Evolutionary conservation across 805 yeast species (phyloP), one percentile per base, ranked within the genome.

Genomic region (Candida schatavii): DNA sequence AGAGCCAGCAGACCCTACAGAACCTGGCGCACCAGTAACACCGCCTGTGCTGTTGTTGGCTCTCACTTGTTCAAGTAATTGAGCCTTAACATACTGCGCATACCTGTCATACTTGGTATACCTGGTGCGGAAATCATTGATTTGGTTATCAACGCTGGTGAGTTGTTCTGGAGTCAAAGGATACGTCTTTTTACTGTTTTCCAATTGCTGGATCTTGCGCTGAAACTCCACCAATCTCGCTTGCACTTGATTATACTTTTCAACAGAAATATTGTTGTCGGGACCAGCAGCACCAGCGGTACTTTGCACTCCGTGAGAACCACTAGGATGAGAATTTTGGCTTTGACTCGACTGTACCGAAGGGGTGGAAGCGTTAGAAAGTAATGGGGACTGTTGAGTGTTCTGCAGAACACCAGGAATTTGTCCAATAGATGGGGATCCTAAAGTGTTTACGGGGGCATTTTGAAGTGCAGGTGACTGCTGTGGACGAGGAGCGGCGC

Each of bases 61-160:
- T 21, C 48, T 52, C 4, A 61, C 65, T 50, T 58, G 66, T 34
- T 62, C 67, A 34, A 65, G 52, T 40, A 72, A 57, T 50, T 68
- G 72, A 40, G 66, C 62, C 33, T 66, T 62, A 67, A 78, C 62
- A 48, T 70, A 73, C 25, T 67, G 55, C 1, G 81, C 82, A 37
- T 74, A 70, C 42, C 71, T 70, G 44, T 74, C 76, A 49, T 74
- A 78, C 36, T 74, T 74, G 18, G 72, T 70, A 47, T 71, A 70
- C 42, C 77, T 72, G 27, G 60, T 62, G 43, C 65, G 73, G 48
- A 76, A 54, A 29, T 75, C 74, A 15, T 64, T 61, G 46, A 80
- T 77, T 52, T 79, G 80, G 39, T 68, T 70, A 11, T 68, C 66
- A n/a, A 74, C 61, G 32, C 66, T 66, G 3, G 68, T 58, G 29